These are phyloP conservation scores for Fusarium miscanthi DNA, from an alignment of 2,329 filamentous ascomycete species.

Conservation along the genomic window DNA sequence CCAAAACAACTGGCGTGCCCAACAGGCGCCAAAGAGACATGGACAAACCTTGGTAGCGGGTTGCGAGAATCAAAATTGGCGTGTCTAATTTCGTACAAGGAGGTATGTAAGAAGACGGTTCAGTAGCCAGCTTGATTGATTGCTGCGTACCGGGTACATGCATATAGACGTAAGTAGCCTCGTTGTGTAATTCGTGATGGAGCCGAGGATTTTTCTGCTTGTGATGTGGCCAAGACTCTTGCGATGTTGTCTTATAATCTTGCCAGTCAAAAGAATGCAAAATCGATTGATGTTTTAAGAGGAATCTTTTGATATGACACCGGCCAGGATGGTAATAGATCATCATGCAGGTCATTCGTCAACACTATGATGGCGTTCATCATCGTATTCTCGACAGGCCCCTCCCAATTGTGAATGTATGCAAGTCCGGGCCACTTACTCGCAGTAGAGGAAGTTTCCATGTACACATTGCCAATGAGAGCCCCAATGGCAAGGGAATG, in stretches of 20 bases:
- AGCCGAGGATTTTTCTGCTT: constrained; percentile 9
- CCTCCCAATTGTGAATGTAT: constrained; percentile 3
- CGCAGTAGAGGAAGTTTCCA: constrained; percentile 16
- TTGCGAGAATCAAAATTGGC: constrained; percentile 15
- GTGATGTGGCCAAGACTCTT: constrained; percentile 12
- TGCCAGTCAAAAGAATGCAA: constrained; percentile 9
- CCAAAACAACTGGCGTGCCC: constrained; percentile 28
- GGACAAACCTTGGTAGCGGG: constrained; percentile 22
- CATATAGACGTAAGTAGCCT: constrained; percentile 13
- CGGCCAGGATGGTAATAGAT: not conserved
- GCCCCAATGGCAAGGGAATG: not conserved
- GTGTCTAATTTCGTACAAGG: constrained; percentile 22
- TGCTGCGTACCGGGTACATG: constrained; percentile 16
- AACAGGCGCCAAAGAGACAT: constrained; percentile 15
- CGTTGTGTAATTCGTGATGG: constrained; percentile 5
- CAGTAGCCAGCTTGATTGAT: constrained; percentile 25
- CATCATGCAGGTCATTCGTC: constrained; percentile 1
- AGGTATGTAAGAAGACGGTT: constrained; percentile 26
- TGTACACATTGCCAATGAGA: constrained; percentile 22
- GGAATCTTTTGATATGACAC: constrained; percentile 2
- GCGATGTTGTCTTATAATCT: constrained; percentile 9
- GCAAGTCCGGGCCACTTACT: constrained; percentile 20
- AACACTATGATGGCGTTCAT: constrained; percentile 21
- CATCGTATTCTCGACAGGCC: constrained; percentile 13
- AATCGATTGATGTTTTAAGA: not conserved